phyloP scores from a whole-genome alignment of 192 early-diverging fungal species.

The Backusella macrospora region DNA sequence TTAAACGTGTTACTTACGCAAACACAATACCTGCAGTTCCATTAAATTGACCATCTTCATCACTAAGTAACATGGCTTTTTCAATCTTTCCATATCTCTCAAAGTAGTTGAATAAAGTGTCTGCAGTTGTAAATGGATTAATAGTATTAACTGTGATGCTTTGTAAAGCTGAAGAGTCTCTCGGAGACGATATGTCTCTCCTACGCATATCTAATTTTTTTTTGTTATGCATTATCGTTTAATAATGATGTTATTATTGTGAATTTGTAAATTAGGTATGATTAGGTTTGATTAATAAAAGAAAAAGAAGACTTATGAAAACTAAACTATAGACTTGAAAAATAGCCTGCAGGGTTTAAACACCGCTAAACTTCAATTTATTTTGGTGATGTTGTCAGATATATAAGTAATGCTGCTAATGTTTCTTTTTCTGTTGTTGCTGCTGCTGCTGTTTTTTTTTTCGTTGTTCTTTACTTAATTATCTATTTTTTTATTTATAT shows the following conservation, averaged over 20 bases:
- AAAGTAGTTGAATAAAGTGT: slow-evolving; percentile 5
- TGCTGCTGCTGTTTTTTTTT: no score
- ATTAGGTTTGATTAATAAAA: no score
- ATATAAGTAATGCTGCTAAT: no score
- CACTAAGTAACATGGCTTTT: not conserved
- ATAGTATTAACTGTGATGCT: not conserved
- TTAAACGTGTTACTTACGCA: slow-evolving; percentile 17
- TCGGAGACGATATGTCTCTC: not conserved
- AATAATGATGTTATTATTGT: not conserved
- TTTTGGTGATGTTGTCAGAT: no score
- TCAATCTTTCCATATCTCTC: slow-evolving; percentile 13
- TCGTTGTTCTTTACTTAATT: no score
- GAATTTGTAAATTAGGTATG: no score
- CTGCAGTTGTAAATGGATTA: slow-evolving; percentile 1
- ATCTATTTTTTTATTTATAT: no score
- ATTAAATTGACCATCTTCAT: slow-evolving; percentile 16
- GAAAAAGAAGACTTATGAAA: no score
- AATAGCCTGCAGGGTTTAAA: no score
- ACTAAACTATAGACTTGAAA: no score
- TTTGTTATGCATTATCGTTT: not conserved
- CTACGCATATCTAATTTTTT: not conserved
- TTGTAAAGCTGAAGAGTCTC: not conserved
- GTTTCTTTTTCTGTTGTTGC: no score
- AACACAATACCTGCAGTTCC: slow-evolving; percentile 21
- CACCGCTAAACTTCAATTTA: no score